Conservation (phyloP, 768 basidiomycete genomes). For the Russula brevipes region DNA sequence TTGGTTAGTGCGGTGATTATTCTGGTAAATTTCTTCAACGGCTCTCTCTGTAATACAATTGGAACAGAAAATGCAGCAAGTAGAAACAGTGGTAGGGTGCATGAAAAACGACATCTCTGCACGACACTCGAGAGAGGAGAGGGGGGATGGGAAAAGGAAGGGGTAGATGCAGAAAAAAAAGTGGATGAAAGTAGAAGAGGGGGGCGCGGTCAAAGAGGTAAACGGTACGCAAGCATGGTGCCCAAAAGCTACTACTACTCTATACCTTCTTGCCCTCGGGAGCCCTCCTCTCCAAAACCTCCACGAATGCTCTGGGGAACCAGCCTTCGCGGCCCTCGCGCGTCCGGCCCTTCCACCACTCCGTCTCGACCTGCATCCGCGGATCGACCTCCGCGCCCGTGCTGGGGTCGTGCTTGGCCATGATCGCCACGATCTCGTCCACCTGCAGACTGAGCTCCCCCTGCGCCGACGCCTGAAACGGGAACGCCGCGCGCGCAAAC, state of each 20-base stretch:
- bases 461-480: constrained; percentile 68
- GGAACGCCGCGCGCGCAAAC: constrained; percentile 78
- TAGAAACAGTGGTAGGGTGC: neutral
- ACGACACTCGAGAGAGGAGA: neutral
- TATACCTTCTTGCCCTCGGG: constrained; percentile 37
- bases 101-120: neutral
- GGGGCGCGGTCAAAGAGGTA: too few species aligned
- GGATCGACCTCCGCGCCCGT: constrained; percentile 68
- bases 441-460: constrained; percentile 77
- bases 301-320: constrained; percentile 91
- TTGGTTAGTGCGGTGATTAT: too few species aligned
- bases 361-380: constrained; percentile 52
- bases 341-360: constrained; percentile 95
- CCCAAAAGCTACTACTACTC: constrained; percentile 27
- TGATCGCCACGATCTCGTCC: constrained; percentile 91
- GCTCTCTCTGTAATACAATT: neutral
- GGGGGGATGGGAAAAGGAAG: neutral
- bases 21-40: too few species aligned
- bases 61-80: neutral
- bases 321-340: constrained; percentile 89
- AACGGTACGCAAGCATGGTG: too few species aligned
- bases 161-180: neutral
- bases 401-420: constrained; percentile 68
- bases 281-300: constrained; percentile 52
- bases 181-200: too few species aligned